These are phyloP conservation scores for Dioszegia hungarica DNA, from an alignment of 768 basidiomycete genomes.

Conservation along the genomic window DNA sequence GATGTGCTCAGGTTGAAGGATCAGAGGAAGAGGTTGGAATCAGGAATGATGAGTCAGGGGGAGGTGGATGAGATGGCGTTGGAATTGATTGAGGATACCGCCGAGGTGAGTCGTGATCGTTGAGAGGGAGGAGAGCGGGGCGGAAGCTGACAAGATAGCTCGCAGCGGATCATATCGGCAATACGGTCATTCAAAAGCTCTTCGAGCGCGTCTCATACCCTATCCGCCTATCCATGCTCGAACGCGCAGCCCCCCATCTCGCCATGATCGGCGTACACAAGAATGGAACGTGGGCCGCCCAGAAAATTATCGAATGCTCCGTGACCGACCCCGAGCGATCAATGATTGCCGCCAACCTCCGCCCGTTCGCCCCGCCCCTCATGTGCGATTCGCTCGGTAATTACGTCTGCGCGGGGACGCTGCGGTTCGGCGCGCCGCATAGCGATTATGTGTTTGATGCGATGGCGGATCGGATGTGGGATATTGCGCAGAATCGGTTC, in stretches of 20 bases:
- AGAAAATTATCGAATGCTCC: constrained; percentile 97
- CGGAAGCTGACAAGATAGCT: constrained; percentile 50
- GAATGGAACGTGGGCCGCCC: constrained; percentile 99
- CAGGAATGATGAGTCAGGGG: constrained; percentile 72
- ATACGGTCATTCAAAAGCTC: constrained; percentile 95
- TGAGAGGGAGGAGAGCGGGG: too few species aligned
- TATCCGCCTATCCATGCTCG: constrained; percentile 83
- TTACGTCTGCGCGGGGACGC: constrained; percentile 55
- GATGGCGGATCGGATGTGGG: constrained; percentile 95
- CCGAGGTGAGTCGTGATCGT: constrained; percentile 54
- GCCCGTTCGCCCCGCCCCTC: constrained; percentile 87
- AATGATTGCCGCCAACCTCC: constrained; percentile 76
- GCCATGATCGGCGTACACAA: constrained; percentile 99
- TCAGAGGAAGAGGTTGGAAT: constrained; percentile 86
- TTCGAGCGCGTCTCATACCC: constrained; percentile 79
- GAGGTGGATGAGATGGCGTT: constrained; percentile 86
- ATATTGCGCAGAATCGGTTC: constrained; percentile 94
- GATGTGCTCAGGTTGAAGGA: constrained; percentile 92
- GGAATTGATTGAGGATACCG: constrained; percentile 91
- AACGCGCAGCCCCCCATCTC: constrained; percentile 85
- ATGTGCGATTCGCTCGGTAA: constrained; percentile 67
- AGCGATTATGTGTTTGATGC: constrained; percentile 98
- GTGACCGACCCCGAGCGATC: constrained; percentile 78
- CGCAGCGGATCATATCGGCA: constrained; percentile 96
- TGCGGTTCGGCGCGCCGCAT: constrained; percentile 80